These are phyloP conservation scores for Flaveria trinervia DNA, from an alignment of 129 eudicot genomes.

Conservation along the genomic window DNA sequence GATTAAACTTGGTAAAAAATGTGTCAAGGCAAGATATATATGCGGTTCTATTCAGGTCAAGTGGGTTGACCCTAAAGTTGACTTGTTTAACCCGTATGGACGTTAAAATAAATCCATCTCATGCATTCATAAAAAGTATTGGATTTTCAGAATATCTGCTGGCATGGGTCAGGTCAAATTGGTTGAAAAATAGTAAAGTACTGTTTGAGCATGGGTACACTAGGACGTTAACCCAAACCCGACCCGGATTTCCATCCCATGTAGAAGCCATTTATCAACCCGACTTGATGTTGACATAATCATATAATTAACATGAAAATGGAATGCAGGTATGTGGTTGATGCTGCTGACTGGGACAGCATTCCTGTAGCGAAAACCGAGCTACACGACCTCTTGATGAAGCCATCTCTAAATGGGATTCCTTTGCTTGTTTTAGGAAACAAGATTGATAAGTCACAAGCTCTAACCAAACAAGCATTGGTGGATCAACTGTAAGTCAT, in stretches of 20 bases:
- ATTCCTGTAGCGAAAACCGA: constrained; percentile 70
- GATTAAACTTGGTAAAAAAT: no score
- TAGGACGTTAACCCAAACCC: background rate
- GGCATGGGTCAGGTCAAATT: no score
- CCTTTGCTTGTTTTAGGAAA: constrained; percentile 89
- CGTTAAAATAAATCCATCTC: no score
- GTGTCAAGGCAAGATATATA: no score
- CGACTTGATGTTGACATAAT: background rate
- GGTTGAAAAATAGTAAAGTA: no score
- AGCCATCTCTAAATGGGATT: constrained; percentile 74
- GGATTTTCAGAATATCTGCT: no score
- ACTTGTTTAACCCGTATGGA: no score
- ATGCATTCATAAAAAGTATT: no score
- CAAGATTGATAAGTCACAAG: constrained; percentile 88
- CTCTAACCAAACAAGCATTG: constrained; percentile 73
- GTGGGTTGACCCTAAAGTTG: no score
- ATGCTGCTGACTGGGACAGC: constrained; percentile 93
- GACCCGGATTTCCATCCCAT: background rate
- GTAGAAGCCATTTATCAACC: background rate
- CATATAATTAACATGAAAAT: background rate
- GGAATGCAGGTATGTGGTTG: constrained; percentile 77
- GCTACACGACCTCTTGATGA: constrained; percentile 74
- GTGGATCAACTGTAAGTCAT: constrained; percentile 78
- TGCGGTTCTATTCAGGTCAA: no score
- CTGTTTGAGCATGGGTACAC: no score